These are phyloP conservation scores for Coemansia sp. DNA, from an alignment of 192 early-diverging fungal species.

Conservation along the genomic window DNA sequence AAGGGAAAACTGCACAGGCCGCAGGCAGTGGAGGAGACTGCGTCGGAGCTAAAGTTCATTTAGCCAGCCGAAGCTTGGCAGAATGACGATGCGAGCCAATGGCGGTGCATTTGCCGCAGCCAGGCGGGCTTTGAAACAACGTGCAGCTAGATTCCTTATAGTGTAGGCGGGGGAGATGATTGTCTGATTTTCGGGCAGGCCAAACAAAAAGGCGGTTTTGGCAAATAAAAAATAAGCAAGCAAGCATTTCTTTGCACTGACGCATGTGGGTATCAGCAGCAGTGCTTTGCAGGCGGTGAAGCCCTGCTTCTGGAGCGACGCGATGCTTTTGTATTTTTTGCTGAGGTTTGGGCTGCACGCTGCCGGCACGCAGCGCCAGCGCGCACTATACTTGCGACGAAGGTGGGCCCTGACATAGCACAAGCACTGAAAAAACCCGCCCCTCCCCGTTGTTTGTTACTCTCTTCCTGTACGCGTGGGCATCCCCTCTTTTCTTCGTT, in stretches of 20 bases:
- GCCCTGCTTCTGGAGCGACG: background rate
- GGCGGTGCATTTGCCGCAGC: background rate
- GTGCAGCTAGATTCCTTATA: slow-evolving; percentile 11
- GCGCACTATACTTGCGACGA: background rate
- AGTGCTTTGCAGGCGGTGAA: background rate
- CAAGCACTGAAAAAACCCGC: background rate
- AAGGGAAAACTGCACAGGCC: background rate
- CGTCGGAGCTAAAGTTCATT: background rate
- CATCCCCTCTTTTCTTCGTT: background rate
- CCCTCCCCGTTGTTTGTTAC: background rate
- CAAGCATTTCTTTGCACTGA: background rate
- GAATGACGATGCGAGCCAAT: slow-evolving; percentile 13
- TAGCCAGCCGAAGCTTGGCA: background rate
- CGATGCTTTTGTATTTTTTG: background rate
- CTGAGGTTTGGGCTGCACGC: background rate
- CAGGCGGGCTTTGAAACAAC: slow-evolving; percentile 30
- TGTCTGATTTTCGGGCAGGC: slow-evolving; percentile 23
- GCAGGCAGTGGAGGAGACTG: background rate
- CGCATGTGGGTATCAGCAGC: too few relatives aligned
- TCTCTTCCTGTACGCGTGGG: background rate
- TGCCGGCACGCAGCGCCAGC: background rate
- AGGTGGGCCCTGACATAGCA: background rate
- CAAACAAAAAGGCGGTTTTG: too few relatives aligned
- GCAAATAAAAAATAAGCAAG: too few relatives aligned
- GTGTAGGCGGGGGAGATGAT: slow-evolving; percentile 11